A percentile compares a stretch with the other conserved stretches of the same genome.
These are phyloP conservation scores for Leccinum solheimii DNA, from an alignment of 1,284 basidiomycete genomes.

Conservation along the genomic window DNA sequence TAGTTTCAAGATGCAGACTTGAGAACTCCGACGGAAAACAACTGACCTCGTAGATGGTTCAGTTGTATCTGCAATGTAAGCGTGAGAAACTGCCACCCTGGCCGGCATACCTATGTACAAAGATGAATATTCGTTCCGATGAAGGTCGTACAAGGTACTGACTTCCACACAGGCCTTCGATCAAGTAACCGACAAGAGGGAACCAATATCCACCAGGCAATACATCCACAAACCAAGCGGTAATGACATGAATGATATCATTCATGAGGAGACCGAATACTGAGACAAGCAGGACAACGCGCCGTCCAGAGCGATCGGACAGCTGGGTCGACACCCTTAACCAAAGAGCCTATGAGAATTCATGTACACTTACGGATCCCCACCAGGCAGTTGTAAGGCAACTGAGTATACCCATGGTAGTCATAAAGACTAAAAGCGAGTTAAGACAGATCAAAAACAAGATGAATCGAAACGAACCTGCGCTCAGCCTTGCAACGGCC, in stretches of 20 bases:
- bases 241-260: slow-evolving; percentile 69
- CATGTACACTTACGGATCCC: slow-evolving; percentile 56
- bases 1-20: not conserved
- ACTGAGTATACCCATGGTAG: slow-evolving; percentile 70
- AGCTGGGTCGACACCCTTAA: slow-evolving; percentile 43
- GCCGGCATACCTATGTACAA: slow-evolving; percentile 22
- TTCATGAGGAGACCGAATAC: slow-evolving; percentile 63
- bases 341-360: not conserved
- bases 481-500: slow-evolving; percentile 64
- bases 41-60: slow-evolving; percentile 28
- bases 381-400: slow-evolving; percentile 84
- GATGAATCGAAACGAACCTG: slow-evolving; percentile 42
- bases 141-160: slow-evolving; percentile 24
- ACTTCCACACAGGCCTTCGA: slow-evolving; percentile 84
- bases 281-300: slow-evolving; percentile 61
- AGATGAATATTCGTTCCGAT: not conserved
- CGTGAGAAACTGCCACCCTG: slow-evolving; percentile 19
- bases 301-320: slow-evolving; percentile 81
- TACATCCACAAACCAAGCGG: slow-evolving; percentile 55
- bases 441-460: slow-evolving; percentile 10
- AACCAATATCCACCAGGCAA: slow-evolving; percentile 84
- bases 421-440: slow-evolving; percentile 50
- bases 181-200: slow-evolving; percentile 67
- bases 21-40: not conserved
- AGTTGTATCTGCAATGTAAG: slow-evolving; percentile 32